phyloP scores from a whole-genome alignment of 2,329 filamentous ascomycete genomes.

The Ceratocystiopsis sp. region DNA sequence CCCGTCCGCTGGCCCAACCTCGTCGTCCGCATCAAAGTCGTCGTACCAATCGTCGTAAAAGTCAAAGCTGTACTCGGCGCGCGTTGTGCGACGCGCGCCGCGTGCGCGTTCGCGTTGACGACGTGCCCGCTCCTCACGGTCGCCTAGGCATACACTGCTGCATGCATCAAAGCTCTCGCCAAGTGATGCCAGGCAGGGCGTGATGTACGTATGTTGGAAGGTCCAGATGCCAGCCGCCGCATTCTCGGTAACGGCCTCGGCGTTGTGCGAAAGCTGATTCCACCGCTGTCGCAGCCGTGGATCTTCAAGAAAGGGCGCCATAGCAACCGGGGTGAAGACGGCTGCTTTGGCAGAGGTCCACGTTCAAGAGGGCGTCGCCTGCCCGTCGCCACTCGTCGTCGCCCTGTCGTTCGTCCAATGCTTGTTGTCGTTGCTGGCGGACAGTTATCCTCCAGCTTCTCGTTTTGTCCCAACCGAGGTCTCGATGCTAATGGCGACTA shows the following conservation, averaged over 20 bases:
- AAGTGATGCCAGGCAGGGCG: constrained; percentile 58
- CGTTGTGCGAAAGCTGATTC: constrained; percentile 71
- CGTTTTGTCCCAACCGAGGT: too few species aligned
- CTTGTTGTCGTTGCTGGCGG: too few species aligned
- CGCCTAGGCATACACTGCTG: constrained; percentile 51
- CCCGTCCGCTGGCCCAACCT: background rate
- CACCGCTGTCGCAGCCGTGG: constrained; percentile 83
- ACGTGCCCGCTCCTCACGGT: constrained; percentile 56
- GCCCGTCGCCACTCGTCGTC: too few species aligned
- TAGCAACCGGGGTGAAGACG: constrained; percentile 11
- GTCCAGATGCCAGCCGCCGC: constrained; percentile 84
- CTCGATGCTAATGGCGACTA: too few species aligned
- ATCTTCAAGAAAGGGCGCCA: constrained; percentile 50
- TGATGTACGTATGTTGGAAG: constrained; percentile 72
- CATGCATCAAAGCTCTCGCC: constrained; percentile 54
- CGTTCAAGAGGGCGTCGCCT: too few species aligned
- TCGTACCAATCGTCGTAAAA: constrained; percentile 97
- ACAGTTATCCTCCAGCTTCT: too few species aligned
- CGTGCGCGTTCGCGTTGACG: constrained; percentile 47
- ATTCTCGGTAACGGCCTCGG: constrained; percentile 75
- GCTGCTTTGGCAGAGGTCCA: too few species aligned
- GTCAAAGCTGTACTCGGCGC: constrained; percentile 77
- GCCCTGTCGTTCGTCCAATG: too few species aligned
- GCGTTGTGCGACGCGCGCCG: constrained; percentile 25
- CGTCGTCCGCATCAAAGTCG: constrained; percentile 62